Evolutionary conservation across 768 basidiomycete genomes (phyloP), one percentile per base, ranked within the genome.

Genomic region (Russula abietina): DNA sequence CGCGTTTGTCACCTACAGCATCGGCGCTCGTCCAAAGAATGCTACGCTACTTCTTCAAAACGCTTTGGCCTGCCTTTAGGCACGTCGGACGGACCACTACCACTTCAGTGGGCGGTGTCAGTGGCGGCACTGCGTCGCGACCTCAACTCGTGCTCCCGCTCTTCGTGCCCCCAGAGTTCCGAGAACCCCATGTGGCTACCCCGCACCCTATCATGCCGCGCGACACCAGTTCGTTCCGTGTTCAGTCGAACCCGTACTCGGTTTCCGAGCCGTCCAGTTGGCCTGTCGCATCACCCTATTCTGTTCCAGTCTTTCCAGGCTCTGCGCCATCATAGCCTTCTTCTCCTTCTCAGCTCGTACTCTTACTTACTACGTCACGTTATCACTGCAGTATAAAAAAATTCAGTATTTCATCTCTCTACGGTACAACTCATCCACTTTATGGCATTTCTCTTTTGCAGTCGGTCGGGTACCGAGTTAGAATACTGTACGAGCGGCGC

Each of bases 171-270:
- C 16, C 53, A 51, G 63, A n/a, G 24, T 55, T 64, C 14, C 38
- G 12, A 7, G 53, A 59, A 10, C 63, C 62, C 16, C 6, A n/a
- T 22, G 9, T 55, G 6, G 26, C 48, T 30, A n/a, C 53, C 30
- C 63, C 53, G 32, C 39, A 48, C 32, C 63, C 63, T 19, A 58
- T 41, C 1, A 26, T 64, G 32, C 48, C 54, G 10, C 63, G 63
- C 0, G 63, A 64, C 39, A 58, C 3, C 28, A 60, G 58, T n/a
- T 60, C 63, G 0, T 64, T 64, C 48, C 63, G 63, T 19, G 39
- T 64, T 39, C 63, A 54, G 10, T 59, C 63, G 16, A 64, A 64
- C 11, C 63, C 63, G 0, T 56, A 45, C 54, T 55, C 63, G 2
- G 26, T 54, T 14, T 33, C 46, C 57, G 57, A 57, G 10, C 10